Percentiles rank a stretch among this genome's conserved stretches.
Conservation (phyloP, 2,329 filamentous ascomycete species). For the Sporothrix brunneoviolacea region DNA sequence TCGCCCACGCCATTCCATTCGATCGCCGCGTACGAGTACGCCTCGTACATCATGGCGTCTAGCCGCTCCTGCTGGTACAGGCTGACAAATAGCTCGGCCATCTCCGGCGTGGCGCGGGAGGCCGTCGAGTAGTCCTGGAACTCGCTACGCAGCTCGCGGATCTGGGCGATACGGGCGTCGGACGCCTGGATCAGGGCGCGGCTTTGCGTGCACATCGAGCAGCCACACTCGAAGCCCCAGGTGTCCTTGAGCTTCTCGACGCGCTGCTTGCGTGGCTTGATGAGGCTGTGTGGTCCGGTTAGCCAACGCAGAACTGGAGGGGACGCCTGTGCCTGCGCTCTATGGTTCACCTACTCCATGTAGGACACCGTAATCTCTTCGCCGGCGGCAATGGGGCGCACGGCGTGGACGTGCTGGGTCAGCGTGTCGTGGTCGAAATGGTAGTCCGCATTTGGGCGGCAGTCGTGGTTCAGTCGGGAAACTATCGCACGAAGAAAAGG, state of each 20-base stretch:
- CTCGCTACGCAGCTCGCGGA: slow-evolving; percentile 25
- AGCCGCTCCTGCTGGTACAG: slow-evolving; percentile 36
- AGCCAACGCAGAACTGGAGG: not conserved
- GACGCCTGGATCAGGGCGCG: slow-evolving; percentile 25
- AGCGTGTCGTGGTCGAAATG: slow-evolving; percentile 33
- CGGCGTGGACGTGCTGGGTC: slow-evolving; percentile 33
- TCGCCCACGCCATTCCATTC: slow-evolving; percentile 34
- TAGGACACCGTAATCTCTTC: slow-evolving; percentile 40
- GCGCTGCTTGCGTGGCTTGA: slow-evolving; percentile 26
- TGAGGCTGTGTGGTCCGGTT: slow-evolving; percentile 21
- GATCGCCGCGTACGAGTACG: slow-evolving; percentile 32
- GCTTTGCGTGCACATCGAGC: slow-evolving; percentile 31
- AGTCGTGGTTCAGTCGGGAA: slow-evolving; percentile 40
- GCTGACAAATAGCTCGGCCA: slow-evolving; percentile 34
- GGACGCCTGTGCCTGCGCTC: too few relatives aligned
- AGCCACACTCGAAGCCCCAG: slow-evolving; percentile 37
- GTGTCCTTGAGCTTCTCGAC: slow-evolving; percentile 24
- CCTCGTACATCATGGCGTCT: slow-evolving; percentile 28
- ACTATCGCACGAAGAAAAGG: slow-evolving; percentile 20
- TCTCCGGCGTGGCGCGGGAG: slow-evolving; percentile 28
- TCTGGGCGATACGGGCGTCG: slow-evolving; percentile 32
- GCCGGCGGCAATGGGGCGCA: slow-evolving; percentile 33
- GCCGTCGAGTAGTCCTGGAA: slow-evolving; percentile 26
- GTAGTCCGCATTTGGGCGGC: slow-evolving; percentile 39
- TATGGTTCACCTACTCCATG: slow-evolving; percentile 31